Conservation (phyloP, 2,329 filamentous ascomycete genomes). For the Xylariaceae sp. region DNA sequence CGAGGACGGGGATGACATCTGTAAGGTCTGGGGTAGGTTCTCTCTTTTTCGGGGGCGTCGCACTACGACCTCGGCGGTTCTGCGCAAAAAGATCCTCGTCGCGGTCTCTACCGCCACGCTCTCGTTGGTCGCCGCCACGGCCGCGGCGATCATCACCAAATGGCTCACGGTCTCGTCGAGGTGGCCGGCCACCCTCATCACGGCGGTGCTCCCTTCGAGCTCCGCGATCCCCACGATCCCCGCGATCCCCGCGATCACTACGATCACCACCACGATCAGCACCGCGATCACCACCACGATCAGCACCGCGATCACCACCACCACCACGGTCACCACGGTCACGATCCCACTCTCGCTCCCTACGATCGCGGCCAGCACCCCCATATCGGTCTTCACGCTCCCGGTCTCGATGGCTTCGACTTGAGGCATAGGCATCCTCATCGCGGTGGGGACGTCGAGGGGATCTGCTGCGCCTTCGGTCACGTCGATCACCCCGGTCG, state of each 20-base stretch:
- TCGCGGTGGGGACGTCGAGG: conserved; percentile 72
- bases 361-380: conserved; percentile 51
- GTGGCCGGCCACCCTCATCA: too few species aligned
- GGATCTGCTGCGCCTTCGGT: conserved; percentile 80
- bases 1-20: conserved; percentile 78
- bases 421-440: conserved; percentile 79
- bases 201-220: conserved; percentile 51
- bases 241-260: conserved; percentile 66
- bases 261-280: conserved; percentile 34
- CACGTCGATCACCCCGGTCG: conserved; percentile 39
- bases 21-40: conserved; percentile 96
- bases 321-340: conserved; percentile 52
- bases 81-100: conserved; percentile 56
- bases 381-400: conserved; percentile 94
- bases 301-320: conserved; percentile 40
- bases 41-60: conserved; percentile 83
- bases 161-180: conserved; percentile 41
- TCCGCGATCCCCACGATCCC: too few species aligned
- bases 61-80: conserved; percentile 72
- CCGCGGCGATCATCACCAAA: conserved; percentile 14
- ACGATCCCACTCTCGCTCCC: conserved; percentile 68
- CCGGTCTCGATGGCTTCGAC: conserved; percentile 87
- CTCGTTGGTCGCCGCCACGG: conserved; percentile 46
- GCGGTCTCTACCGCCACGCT: conserved; percentile 50
- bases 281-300: conserved; percentile 56